Evolutionary conservation across 139 green algal species (phyloP), one percentile per base, ranked within the genome.

Genomic region (Tetradesmus obliquus): DNA sequence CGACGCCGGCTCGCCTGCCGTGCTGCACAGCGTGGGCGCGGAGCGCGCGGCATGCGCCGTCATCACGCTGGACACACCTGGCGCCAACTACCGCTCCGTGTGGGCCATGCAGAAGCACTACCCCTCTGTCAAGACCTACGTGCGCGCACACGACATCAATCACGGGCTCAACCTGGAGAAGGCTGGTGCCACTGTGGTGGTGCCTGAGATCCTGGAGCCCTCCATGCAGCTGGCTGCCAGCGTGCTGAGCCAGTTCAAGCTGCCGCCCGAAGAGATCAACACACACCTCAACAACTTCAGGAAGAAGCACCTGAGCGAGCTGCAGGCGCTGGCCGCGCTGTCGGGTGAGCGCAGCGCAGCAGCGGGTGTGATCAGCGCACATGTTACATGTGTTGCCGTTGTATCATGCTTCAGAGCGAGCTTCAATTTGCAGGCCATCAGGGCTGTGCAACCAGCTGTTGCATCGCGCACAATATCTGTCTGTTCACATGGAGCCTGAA

Each of bases 161-260:
- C 96, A 99, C 85, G 98, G 97, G 32, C 87, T 99, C 45, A 98
- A 97, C 91, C 95, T 99, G n/a, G 98, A 99, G 95, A 98, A 98
- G 93, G 98, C 98, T 0, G 98, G 98, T 55, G 98, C 98, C 57
- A 98, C 96, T 55, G 98, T 97, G 8, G 98, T 99, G 87, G 98
- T 99, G 55, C 98, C 98, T 5, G 98, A 99, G 95, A 99, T 97
- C 7, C 94, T 99, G 76, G 98, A 99, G 94, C 98, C 98, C 0
- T 96, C 92, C 24, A 95, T 99, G 92, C 98, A 99, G 95, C 96
- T 99, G 88, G 97, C 97, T 9, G 97, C 98, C 3, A 97, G 97
- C 5, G 96, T 99, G 87, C 95, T 99, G 82, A 94, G 86, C 15
- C 91, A 98, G 93, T 94, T 99, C 62, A 94, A 97, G 45, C 95